Conservation (phyloP, 2,329 filamentous ascomycete species). For the Aureobasidium sp. region DNA sequence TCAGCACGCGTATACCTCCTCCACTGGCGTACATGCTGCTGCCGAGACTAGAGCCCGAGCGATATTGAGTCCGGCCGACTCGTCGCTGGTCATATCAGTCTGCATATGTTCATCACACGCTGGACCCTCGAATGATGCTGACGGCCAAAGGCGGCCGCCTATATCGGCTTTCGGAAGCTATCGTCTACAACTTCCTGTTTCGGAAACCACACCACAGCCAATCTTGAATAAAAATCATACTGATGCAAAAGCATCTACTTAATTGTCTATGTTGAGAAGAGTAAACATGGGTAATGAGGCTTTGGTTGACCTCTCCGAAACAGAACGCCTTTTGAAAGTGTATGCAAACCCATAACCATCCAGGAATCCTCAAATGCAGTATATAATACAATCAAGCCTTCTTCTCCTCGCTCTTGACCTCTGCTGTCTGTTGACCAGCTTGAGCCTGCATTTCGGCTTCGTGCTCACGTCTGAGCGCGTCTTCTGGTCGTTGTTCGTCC, state of each 20-base stretch:
- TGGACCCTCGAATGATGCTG: conserved; percentile 3
- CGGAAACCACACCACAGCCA: background rate
- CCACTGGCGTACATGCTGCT: conserved; percentile 3
- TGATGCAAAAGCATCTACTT: background rate
- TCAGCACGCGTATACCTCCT: background rate
- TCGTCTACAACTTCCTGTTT: background rate
- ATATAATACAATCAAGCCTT: conserved; percentile 1
- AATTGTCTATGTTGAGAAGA: conserved; percentile 1
- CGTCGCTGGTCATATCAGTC: conserved; percentile 1
- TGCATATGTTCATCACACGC: background rate
- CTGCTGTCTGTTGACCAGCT: background rate
- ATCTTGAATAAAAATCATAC: background rate
- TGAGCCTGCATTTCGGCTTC: conserved; percentile 17
- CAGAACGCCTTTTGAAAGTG: conserved; percentile 3
- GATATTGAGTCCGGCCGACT: background rate
- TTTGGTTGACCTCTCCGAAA: background rate
- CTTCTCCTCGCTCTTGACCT: conserved; percentile 1
- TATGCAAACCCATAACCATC: background rate
- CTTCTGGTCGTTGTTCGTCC: conserved; percentile 36
- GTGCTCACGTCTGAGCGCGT: conserved; percentile 19
- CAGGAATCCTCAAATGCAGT: background rate
- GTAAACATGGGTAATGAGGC: background rate
- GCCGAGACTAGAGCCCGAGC: background rate
- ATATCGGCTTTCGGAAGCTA: background rate
- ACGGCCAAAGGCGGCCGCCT: background rate